Evolutionary conservation across 1,284 basidiomycete species (phyloP).

Genomic region (Apiotrichum gracile): DNA sequence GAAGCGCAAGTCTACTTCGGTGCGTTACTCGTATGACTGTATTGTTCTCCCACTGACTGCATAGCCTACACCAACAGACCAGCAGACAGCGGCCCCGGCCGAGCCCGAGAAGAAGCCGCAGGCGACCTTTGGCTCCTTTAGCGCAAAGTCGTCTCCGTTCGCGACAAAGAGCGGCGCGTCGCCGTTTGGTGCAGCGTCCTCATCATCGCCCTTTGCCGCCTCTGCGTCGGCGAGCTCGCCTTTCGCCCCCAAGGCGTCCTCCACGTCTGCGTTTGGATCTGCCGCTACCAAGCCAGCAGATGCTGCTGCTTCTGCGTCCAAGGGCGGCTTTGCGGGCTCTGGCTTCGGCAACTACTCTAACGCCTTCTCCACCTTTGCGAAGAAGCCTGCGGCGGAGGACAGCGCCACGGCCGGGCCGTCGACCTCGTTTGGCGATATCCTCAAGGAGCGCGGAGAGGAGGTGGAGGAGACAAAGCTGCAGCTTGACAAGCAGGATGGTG

Average conservation of each 20-base stretch:
- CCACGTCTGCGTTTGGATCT: conserved; percentile 14
- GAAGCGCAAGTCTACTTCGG: conserved; percentile 18
- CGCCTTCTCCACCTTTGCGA: conserved; percentile 32
- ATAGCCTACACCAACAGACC: conserved; percentile 1
- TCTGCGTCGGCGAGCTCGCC: conserved; percentile 35
- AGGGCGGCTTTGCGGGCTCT: conserved; percentile 17
- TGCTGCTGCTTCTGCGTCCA: background rate
- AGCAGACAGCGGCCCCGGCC: background rate
- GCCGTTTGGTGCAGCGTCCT: conserved; percentile 21
- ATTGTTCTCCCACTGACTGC: background rate
- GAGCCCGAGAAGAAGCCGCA: conserved; percentile 28
- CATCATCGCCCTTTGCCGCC: conserved; percentile 59
- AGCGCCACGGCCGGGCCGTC: background rate
- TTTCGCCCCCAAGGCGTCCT: conserved; percentile 32
- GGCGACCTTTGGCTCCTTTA: conserved; percentile 56
- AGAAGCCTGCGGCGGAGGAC: conserved; percentile 15
- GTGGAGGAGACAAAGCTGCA: conserved; percentile 48
- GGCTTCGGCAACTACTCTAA: conserved; percentile 39
- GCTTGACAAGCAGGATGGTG: conserved; percentile 66
- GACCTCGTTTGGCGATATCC: conserved; percentile 36
- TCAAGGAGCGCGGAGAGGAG: conserved; percentile 42
- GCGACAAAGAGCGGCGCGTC: conserved; percentile 9
- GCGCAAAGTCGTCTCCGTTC: conserved; percentile 23
- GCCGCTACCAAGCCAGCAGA: conserved; percentile 11
- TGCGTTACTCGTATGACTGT: conserved; percentile 1